phyloP scores from a whole-genome alignment of 495 filamentous ascomycete genomes.

The Neurospora sp. region DNA sequence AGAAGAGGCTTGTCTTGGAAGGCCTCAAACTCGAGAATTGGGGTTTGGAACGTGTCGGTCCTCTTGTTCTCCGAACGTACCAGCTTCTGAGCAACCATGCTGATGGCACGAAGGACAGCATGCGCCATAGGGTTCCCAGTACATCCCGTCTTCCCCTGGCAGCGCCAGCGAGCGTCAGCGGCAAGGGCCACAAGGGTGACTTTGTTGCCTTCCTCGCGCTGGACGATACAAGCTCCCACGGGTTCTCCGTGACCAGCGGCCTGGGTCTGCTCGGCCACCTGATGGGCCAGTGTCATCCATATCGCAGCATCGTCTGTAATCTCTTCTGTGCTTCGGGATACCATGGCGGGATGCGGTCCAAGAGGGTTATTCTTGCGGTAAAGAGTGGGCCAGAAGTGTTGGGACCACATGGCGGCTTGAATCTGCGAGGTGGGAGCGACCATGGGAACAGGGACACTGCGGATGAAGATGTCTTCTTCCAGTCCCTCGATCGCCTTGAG shows the following conservation, averaged over 20 bases:
- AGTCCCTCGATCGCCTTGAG: conserved; percentile 26
- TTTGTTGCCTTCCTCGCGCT: conserved; percentile 33
- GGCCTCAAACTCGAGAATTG: conserved; percentile 34
- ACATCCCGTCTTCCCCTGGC: conserved; percentile 31
- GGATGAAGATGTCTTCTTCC: conserved; percentile 38
- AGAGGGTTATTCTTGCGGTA: conserved; percentile 78
- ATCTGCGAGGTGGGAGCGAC: conserved; percentile 61
- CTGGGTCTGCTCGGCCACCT: conserved; percentile 48
- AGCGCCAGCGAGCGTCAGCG: conserved; percentile 64
- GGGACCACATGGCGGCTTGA: conserved; percentile 69
- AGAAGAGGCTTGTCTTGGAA: conserved; percentile 36
- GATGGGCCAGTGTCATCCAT: conserved; percentile 60
- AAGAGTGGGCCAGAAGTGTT: conserved; percentile 74
- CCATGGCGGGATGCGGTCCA: conserved; percentile 57
- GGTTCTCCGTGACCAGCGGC: conserved; percentile 50
- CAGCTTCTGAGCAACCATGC: conserved; percentile 68
- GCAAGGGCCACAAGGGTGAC: conserved; percentile 56
- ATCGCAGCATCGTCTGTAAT: conserved; percentile 44
- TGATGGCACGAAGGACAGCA: conserved; percentile 75
- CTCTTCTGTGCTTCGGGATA: conserved; percentile 44
- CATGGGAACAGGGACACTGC: conserved; percentile 55
- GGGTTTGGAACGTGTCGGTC: conserved; percentile 9
- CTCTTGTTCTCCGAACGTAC: conserved; percentile 34
- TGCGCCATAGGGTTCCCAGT: conserved; percentile 71
- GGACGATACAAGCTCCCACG: conserved; percentile 76